Evolutionary conservation across 2,329 filamentous ascomycete species (phyloP).

Genomic region (Apiospora arundinis): DNA sequence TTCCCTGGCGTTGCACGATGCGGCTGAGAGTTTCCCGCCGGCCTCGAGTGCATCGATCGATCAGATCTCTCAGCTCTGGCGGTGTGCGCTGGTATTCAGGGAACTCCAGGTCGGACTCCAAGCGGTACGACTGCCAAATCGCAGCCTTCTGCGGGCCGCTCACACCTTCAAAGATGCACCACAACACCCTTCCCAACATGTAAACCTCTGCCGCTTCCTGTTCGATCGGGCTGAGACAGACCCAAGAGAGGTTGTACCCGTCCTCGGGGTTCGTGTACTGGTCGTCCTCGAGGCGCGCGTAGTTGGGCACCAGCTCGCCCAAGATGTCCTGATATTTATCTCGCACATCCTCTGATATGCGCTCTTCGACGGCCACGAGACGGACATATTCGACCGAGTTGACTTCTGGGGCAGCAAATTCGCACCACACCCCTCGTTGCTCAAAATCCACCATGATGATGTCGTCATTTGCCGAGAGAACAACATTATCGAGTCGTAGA

Average conservation of each 20-base stretch:
- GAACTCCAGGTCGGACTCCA: constrained; percentile 63
- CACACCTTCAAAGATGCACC: constrained; percentile 68
- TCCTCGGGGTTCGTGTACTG: constrained; percentile 53
- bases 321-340: constrained; percentile 51
- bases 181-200: constrained; percentile 66
- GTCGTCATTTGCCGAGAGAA: constrained; percentile 54
- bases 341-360: constrained; percentile 47
- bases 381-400: constrained; percentile 64
- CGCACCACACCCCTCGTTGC: constrained; percentile 67
- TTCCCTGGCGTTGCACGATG: constrained; percentile 51
- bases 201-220: constrained; percentile 66
- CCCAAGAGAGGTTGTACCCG: constrained; percentile 65
- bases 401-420: constrained; percentile 66
- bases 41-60: constrained; percentile 59
- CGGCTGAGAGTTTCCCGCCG: constrained; percentile 52
- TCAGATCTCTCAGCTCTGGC: constrained; percentile 50
- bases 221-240: constrained; percentile 55
- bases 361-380: constrained; percentile 58
- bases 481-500: constrained; percentile 64
- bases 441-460: constrained; percentile 67
- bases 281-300: constrained; percentile 49
- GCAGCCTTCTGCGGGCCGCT: constrained; percentile 62
- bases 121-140: constrained; percentile 64
- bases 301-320: constrained; percentile 52
- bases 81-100: constrained; percentile 58